phyloP scores from a whole-genome alignment of 805 yeast genomes.

The Ogataea ramenticola region DNA sequence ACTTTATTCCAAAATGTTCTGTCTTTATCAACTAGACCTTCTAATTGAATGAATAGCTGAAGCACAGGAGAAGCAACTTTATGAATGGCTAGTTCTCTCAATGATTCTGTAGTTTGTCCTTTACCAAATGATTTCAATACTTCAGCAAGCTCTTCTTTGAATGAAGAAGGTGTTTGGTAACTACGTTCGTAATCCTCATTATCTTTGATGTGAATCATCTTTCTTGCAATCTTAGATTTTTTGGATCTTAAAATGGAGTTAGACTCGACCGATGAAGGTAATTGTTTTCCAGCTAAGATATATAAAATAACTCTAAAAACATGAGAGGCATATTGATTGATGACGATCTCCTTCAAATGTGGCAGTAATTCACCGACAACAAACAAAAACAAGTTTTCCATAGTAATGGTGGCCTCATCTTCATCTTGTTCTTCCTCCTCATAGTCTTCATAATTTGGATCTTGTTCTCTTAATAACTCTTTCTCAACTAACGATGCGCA shows the following conservation, averaged over 20 bases:
- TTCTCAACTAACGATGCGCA: conserved; percentile 68
- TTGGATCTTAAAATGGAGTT: conserved; percentile 76
- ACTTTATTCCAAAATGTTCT: conserved; percentile 63
- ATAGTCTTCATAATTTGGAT: conserved; percentile 24
- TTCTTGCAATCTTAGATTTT: conserved; percentile 81
- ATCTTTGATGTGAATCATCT: conserved; percentile 84
- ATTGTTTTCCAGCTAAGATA: conserved; percentile 66
- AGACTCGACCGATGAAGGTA: conserved; percentile 65
- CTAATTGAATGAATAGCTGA: conserved; percentile 70
- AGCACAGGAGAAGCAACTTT: conserved; percentile 83
- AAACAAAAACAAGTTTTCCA: conserved; percentile 59
- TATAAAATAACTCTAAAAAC: conserved; percentile 67
- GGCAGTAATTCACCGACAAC: conserved; percentile 66
- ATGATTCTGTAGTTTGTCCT: conserved; percentile 32
- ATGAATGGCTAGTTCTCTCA: conserved; percentile 72
- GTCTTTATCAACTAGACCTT: conserved; percentile 71
- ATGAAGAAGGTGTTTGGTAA: conserved; percentile 64
- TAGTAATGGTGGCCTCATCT: conserved; percentile 38
- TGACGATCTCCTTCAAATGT: conserved; percentile 48
- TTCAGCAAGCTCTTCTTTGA: conserved; percentile 51
- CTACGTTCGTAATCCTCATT: conserved; percentile 60
- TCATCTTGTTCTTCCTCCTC: conserved; percentile 26
- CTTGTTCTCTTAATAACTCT: conserved; percentile 48
- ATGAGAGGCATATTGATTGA: conserved; percentile 84
- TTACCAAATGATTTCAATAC: conserved; percentile 35